phyloP scores from a whole-genome alignment of 306 rosid genomes.

The Styphnolobium japonicum region DNA sequence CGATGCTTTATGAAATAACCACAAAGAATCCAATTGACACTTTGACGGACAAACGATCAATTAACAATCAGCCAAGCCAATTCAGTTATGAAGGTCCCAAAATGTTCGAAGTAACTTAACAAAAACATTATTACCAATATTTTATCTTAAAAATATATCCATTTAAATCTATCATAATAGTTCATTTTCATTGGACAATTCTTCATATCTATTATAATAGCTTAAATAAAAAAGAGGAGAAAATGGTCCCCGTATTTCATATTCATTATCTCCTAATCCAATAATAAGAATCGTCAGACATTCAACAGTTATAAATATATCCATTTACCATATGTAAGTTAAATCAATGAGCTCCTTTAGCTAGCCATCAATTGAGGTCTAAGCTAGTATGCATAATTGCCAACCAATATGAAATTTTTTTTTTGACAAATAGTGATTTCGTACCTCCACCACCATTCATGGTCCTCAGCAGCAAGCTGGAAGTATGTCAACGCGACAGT shows the following conservation, averaged over 20 bases:
- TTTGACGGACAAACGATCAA: neutral
- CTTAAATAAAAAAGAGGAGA: neutral
- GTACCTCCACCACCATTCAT: conserved; percentile 68
- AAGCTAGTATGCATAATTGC: neutral
- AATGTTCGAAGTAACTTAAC: neutral
- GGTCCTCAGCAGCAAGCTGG: conserved; percentile 60
- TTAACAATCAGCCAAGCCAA: neutral
- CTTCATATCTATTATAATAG: neutral
- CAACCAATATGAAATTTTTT: no score
- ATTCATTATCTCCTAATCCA: neutral
- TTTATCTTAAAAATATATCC: neutral
- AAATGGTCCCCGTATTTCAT: neutral
- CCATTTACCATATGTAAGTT: no score
- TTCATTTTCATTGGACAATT: neutral
- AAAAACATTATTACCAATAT: conserved; percentile 1
- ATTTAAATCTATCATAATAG: conserved; percentile 7
- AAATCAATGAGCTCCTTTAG: no score
- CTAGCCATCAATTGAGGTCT: neutral
- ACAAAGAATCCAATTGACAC: no score
- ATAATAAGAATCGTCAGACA: neutral
- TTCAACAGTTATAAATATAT: neutral
- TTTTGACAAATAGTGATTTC: neutral
- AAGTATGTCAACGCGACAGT: conserved; percentile 62
- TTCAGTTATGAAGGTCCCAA: neutral
- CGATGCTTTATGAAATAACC: neutral